Conservation (phyloP, 352 stramenopile species). For the Globisporangium lucens region DNA sequence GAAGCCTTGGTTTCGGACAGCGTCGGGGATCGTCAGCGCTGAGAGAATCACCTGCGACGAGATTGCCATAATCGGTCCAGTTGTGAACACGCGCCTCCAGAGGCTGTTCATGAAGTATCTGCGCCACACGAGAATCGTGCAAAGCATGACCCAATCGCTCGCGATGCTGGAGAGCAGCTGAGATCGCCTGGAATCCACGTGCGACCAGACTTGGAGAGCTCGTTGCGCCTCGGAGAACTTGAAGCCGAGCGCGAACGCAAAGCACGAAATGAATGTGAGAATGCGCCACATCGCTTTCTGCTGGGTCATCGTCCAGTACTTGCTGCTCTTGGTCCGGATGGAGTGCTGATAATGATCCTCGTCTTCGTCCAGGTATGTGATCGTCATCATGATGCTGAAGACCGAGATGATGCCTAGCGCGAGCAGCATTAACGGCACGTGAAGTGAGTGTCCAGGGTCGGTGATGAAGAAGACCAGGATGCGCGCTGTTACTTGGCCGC, state of each 20-base stretch:
- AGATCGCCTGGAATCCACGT: conserved; percentile 23
- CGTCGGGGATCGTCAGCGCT: conserved; percentile 23
- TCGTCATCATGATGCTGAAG: conserved; percentile 1
- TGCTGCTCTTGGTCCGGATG: conserved; percentile 2
- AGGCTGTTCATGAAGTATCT: conserved; percentile 33
- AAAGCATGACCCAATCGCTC: conserved; percentile 35
- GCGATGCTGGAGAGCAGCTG: conserved; percentile 26
- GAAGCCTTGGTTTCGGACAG: conserved; percentile 24
- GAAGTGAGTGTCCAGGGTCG: neutral
- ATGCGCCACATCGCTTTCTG: conserved; percentile 26
- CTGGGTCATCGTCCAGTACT: conserved; percentile 23
- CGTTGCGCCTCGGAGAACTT: conserved; percentile 17
- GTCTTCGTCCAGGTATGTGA: conserved; percentile 14
- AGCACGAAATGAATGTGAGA: conserved; percentile 19
- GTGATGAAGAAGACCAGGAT: conserved; percentile 15
- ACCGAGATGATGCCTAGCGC: conserved; percentile 11
- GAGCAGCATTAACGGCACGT: conserved; percentile 16
- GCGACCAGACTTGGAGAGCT: conserved; percentile 32
- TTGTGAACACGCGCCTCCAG: conserved; percentile 36
- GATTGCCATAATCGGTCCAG: conserved; percentile 31
- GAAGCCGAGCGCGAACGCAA: conserved; percentile 21
- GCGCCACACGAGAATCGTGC: conserved; percentile 32
- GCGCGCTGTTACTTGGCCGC: conserved; percentile 13
- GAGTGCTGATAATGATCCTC: conserved; percentile 5
- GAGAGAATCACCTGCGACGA: conserved; percentile 24